Percentiles rank a stretch among this genome's conserved stretches.
Evolutionary conservation across 2,329 filamentous ascomycete genomes (phyloP).

Genomic region (Knufia fluminis): DNA sequence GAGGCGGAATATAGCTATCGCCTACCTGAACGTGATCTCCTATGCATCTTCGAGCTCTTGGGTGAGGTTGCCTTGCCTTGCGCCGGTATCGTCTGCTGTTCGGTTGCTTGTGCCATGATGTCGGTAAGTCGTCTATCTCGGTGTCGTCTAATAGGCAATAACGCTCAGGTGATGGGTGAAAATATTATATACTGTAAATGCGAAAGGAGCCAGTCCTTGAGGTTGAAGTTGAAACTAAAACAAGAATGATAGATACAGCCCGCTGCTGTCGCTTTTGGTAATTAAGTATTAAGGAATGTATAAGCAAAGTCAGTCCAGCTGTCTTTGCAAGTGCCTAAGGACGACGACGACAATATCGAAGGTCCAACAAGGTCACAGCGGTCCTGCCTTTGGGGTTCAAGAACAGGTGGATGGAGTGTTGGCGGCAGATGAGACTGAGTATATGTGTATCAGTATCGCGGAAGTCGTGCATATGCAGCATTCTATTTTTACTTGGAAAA

Average conservation of each 20-base stretch:
- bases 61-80: conserved; percentile 27
- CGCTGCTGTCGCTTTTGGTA: background rate
- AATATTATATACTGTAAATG: conserved; percentile 2
- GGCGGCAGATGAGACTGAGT: conserved; percentile 9
- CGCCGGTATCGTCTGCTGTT: conserved; percentile 20
- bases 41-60: conserved; percentile 68
- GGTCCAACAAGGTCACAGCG: conserved; percentile 7
- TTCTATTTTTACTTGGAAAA: conserved; percentile 12
- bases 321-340: conserved; percentile 29
- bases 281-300: conserved; percentile 22
- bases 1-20: conserved; percentile 23
- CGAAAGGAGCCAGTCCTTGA: conserved; percentile 7
- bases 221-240: background rate
- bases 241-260: background rate
- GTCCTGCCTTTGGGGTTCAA: conserved; percentile 5
- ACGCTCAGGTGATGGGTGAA: conserved; percentile 4
- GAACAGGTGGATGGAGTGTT: conserved; percentile 4
- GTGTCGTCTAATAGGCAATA: background rate
- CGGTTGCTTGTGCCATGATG: conserved; percentile 18
- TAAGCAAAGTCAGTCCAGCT: conserved; percentile 36
- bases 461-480: conserved; percentile 7
- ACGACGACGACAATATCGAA: conserved; percentile 20
- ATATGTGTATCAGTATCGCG: conserved; percentile 7
- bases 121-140: background rate
- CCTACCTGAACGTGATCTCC: conserved; percentile 88